A percentile compares a stretch with the other conserved stretches of the same genome.
Evolutionary conservation across 306 rosid species (phyloP).

Genomic region (Sicyos edulis): DNA sequence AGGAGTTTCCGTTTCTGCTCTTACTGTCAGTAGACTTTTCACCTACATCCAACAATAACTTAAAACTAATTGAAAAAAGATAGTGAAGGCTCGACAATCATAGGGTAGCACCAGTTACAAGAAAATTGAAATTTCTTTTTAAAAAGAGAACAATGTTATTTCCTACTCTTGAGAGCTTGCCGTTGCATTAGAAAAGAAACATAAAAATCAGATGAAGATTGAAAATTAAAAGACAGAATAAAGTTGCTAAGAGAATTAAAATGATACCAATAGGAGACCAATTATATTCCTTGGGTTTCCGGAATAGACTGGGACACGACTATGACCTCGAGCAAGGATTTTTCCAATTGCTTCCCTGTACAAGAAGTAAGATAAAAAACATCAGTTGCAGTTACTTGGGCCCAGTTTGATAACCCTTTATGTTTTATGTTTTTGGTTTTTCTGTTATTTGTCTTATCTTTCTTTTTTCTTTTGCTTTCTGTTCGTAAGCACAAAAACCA

Average conservation of each 20-base stretch:
- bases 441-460: background rate
- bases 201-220: conserved; percentile 15
- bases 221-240: background rate
- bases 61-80: background rate
- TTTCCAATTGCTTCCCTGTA: conserved; percentile 51
- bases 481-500: background rate
- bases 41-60: conserved; percentile 28
- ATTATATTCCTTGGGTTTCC: conserved; percentile 45
- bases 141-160: conserved; percentile 1
- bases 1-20: conserved; percentile 51
- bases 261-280: conserved; percentile 41
- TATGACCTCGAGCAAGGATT: conserved; percentile 56
- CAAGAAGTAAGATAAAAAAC: background rate
- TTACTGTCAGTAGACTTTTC: conserved; percentile 49
- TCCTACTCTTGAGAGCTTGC: conserved; percentile 13
- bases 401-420: background rate
- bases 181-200: conserved; percentile 11
- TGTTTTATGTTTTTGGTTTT: background rate
- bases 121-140: background rate
- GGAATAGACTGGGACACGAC: conserved; percentile 42
- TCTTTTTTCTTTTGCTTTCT: background rate
- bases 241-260: background rate
- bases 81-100: background rate
- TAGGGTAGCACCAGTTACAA: background rate
- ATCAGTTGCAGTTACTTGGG: background rate